Percentiles rank a stretch among this genome's conserved stretches.
Evolutionary conservation across 2,329 filamentous ascomycete species (phyloP).

Genomic region (Clonostachys rhizophaga): DNA sequence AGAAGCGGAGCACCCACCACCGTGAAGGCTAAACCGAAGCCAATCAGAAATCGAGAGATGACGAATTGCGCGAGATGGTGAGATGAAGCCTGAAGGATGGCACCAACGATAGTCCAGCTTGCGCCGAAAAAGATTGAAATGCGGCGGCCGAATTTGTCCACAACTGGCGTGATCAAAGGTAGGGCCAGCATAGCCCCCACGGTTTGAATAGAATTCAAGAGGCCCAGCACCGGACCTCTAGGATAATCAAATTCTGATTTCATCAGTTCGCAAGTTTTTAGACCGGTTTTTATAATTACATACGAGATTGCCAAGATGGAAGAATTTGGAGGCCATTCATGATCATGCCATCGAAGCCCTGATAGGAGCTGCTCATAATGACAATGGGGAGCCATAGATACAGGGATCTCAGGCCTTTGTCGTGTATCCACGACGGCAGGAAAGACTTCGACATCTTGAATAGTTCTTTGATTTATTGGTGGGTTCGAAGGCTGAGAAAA

Average conservation of each 20-base stretch:
- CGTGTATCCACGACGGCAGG: too few species aligned
- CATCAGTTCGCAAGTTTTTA: too few species aligned
- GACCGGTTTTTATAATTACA: too few species aligned
- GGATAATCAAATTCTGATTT: conserved; percentile 25
- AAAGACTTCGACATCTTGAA: too few species aligned
- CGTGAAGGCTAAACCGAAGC: conserved; percentile 4
- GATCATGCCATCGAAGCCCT: conserved; percentile 3
- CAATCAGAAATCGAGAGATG: conserved; percentile 8
- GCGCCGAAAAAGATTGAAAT: conserved; percentile 9
- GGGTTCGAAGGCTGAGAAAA: too few species aligned
- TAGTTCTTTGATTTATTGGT: too few species aligned
- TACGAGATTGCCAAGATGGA: conserved; percentile 20
- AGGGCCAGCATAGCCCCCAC: too few species aligned
- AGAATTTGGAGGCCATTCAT: conserved; percentile 35
- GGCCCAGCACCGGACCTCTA: conserved; percentile 17
- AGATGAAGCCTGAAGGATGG: conserved; percentile 8
- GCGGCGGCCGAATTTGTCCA: conserved; percentile 10
- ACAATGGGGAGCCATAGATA: too few species aligned
- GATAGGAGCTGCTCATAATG: too few species aligned
- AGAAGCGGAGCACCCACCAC: conserved; percentile 9
- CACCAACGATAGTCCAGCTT: conserved; percentile 6
- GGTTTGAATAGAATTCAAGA: conserved; percentile 22
- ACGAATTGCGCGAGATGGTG: conserved; percentile 9
- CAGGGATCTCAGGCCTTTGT: too few species aligned
- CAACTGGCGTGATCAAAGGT: too few species aligned